Base-by-base conservation (phyloP, 257 asterid species). In the Nicotiana knightiana region DNA sequence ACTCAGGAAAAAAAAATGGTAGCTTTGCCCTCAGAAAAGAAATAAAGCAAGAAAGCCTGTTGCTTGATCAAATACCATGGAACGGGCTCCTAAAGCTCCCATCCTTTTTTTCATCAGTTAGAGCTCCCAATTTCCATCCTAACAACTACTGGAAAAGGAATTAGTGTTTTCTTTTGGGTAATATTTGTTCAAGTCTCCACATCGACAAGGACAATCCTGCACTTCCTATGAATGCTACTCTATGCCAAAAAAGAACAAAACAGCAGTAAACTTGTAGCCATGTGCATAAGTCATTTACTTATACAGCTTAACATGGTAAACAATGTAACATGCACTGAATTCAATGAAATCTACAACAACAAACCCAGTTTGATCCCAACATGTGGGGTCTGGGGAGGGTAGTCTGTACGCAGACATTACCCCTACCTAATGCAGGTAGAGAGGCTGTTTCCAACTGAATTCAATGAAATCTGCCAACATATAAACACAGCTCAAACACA, bases 301-400 rank as follows among this genome's bases (percentile, higher is more conserved):
- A 16, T 24, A 48, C 24, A 26, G 46, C 37, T 71, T 13, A 71
- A 71, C 37, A 70, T 70, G 77, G 33, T 70, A 18, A 39, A 70
- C 78, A 46, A 71, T 21, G 59, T 71, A 73, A 48, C 79, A 15
- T 73, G 39, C 43, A 73, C 79, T 48, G 62, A 71, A 73, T 13
- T 73, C 61, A 48, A 48, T 48, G 62, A 37, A 33, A 28, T 28
- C 30, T 28, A 28, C 30, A 28, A 28, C 30, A 28, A 28, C 30
- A 28, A 28, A 28, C 30, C 30, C 30, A 28, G 30, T 28, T 28
- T 28, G 30, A 28, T 28, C 30, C 30, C 30, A 28, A 28, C 30
- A 28, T 28, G 30, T 28, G 30, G 30, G 30, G 30, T 28, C 30
- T 28, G 30, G 1, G 30, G 30, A 28, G 30, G 30, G 30, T 28